These are phyloP conservation scores for Dioscorea cayenensis DNA, from an alignment of 116 monocot species.

Conservation along the genomic window DNA sequence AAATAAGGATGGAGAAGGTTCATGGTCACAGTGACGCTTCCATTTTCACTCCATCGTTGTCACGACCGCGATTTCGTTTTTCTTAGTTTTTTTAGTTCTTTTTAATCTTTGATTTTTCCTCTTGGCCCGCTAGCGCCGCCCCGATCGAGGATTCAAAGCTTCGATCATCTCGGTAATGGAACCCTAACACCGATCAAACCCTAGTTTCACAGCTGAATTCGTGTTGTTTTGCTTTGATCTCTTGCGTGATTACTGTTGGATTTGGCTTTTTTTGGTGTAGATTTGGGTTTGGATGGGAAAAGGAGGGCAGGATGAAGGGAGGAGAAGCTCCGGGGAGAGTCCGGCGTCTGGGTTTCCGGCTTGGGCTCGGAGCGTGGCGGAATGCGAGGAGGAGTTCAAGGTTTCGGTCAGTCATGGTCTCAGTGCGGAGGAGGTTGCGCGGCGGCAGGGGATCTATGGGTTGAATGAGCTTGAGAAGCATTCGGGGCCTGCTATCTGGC, in stretches of 20 bases:
- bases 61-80: too few relatives aligned
- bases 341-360: conserved; percentile 42
- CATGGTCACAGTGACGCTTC: too few relatives aligned
- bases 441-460: conserved; percentile 51
- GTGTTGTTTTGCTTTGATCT: not conserved
- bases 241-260: not conserved
- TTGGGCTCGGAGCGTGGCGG: conserved; percentile 58
- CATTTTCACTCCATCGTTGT: too few relatives aligned
- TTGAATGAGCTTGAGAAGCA: conserved; percentile 92
- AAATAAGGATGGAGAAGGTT: too few relatives aligned
- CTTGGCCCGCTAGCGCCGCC: not conserved
- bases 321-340: conserved; percentile 1
- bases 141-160: not conserved
- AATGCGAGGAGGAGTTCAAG: conserved; percentile 61
- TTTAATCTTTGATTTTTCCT: too few relatives aligned
- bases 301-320: conserved; percentile 38
- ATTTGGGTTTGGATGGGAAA: conserved; percentile 35
- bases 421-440: conserved; percentile 31
- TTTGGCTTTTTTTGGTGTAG: too few relatives aligned
- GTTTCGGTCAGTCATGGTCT: conserved; percentile 54
- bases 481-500: conserved; percentile 67
- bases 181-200: not conserved
- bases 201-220: not conserved
- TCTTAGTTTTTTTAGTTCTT: too few relatives aligned
- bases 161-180: not conserved